Evolutionary conservation across 257 asterid genomes (phyloP).

Genomic region (Ocimum tenuiflorum): DNA sequence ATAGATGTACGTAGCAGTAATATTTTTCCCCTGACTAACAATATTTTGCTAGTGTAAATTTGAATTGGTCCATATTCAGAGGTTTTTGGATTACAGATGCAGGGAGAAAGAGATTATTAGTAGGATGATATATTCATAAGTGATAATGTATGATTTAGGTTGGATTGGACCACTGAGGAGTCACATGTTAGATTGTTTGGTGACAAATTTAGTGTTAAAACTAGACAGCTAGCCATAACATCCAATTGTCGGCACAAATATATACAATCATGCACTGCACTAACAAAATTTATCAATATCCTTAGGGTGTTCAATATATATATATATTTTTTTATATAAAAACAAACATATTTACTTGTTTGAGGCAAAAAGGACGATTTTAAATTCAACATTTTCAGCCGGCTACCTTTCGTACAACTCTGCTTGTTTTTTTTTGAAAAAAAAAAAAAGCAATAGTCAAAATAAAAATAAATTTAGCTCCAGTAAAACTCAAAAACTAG

Average conservation of each 20-base stretch:
- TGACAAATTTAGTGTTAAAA: conserved; percentile 19
- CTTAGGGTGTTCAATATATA: neutral
- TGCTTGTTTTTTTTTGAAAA: too few relatives aligned
- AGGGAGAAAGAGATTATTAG: neutral
- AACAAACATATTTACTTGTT: neutral
- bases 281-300: neutral
- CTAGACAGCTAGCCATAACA: conserved; percentile 16
- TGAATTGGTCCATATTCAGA: too few relatives aligned
- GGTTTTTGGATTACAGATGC: too few relatives aligned
- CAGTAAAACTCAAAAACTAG: too few relatives aligned
- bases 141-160: neutral
- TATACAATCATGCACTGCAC: neutral
- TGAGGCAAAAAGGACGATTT: neutral
- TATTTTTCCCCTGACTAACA: too few relatives aligned
- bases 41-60: too few relatives aligned
- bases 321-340: too few relatives aligned
- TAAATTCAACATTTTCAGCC: too few relatives aligned
- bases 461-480: too few relatives aligned
- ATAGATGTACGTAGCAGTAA: too few relatives aligned
- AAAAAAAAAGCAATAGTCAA: too few relatives aligned
- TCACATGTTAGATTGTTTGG: conserved; percentile 18
- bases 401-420: too few relatives aligned
- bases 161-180: conserved; percentile 19
- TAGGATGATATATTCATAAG: conserved; percentile 12
- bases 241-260: conserved; percentile 23